Conservation (phyloP, 2,329 filamentous ascomycete genomes). For the Calonectria pseudoturangicola region DNA sequence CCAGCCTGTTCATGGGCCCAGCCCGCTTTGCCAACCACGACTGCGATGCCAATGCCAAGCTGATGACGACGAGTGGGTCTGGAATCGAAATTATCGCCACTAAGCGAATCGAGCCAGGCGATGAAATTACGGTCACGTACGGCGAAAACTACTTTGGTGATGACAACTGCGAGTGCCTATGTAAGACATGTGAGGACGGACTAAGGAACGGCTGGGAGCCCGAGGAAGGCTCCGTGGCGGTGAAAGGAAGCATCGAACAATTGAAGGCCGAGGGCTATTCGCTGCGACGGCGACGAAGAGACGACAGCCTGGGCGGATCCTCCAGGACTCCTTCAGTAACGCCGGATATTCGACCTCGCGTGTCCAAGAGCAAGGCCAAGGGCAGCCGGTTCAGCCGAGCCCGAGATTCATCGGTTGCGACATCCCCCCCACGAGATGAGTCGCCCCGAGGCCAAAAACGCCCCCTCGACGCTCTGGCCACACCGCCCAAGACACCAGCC, state of each 20-base stretch:
- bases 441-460: conserved; percentile 61
- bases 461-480: conserved; percentile 66
- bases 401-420: conserved; percentile 57
- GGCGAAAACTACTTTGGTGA: conserved; percentile 97
- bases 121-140: conserved; percentile 98
- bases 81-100: conserved; percentile 94
- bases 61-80: conserved; percentile 88
- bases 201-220: conserved; percentile 89
- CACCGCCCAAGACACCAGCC: conserved; percentile 73
- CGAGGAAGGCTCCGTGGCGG: conserved; percentile 65
- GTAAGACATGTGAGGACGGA: conserved; percentile 86
- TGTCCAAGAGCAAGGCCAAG: conserved; percentile 64
- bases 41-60: conserved; percentile 91
- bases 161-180: conserved; percentile 96
- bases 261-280: conserved; percentile 70
- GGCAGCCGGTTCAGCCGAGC: conserved; percentile 58
- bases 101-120: conserved; percentile 87
- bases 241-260: conserved; percentile 73
- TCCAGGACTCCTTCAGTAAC: conserved; percentile 76
- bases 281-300: conserved; percentile 72
- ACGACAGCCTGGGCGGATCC: conserved; percentile 68
- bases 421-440: conserved; percentile 55
- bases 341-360: conserved; percentile 72
- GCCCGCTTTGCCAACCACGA: conserved; percentile 98
- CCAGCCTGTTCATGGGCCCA: conserved; percentile 94